Percentiles rank a stretch among this genome's conserved stretches.
These are phyloP conservation scores for Hygrophila difformis DNA, from an alignment of 257 asterid species.

Conservation along the genomic window DNA sequence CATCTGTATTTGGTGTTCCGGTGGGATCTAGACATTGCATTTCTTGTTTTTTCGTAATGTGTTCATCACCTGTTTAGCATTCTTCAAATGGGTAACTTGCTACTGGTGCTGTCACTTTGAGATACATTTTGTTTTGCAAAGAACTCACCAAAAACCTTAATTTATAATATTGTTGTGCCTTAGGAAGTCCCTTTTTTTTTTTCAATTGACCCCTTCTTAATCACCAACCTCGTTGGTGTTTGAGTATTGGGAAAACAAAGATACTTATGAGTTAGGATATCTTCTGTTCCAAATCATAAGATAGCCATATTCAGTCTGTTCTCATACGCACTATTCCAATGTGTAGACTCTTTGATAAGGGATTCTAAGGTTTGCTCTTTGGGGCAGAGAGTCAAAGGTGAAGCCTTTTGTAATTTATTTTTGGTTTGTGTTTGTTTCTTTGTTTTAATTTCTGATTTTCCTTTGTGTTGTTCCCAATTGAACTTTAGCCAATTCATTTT, in stretches of 20 bases:
- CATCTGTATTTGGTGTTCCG: not conserved
- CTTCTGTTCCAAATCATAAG: too few species aligned
- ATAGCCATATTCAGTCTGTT: too few species aligned
- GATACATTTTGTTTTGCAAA: too few species aligned
- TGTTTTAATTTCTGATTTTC: not conserved
- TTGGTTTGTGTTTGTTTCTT: not conserved
- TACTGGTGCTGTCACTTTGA: too few species aligned
- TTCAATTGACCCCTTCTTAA: not conserved
- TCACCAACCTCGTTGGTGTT: too few species aligned
- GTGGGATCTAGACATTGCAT: not conserved
- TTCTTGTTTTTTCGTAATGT: not conserved
- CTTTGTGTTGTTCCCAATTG: not conserved
- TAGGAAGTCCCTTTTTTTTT: too few species aligned
- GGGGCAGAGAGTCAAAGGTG: conserved; percentile 1
- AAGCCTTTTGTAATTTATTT: not conserved
- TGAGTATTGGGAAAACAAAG: too few species aligned
- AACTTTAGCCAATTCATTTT: not conserved
- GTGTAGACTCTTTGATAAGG: too few species aligned
- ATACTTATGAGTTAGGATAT: too few species aligned
- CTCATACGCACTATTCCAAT: too few species aligned
- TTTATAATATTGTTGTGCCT: not conserved
- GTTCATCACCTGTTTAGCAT: not conserved
- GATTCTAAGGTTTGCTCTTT: too few species aligned
- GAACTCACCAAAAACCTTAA: not conserved
- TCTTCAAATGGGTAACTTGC: too few species aligned